These are phyloP conservation scores for Fusarium penzigii DNA, from an alignment of 2,329 filamentous ascomycete genomes.

Conservation along the genomic window DNA sequence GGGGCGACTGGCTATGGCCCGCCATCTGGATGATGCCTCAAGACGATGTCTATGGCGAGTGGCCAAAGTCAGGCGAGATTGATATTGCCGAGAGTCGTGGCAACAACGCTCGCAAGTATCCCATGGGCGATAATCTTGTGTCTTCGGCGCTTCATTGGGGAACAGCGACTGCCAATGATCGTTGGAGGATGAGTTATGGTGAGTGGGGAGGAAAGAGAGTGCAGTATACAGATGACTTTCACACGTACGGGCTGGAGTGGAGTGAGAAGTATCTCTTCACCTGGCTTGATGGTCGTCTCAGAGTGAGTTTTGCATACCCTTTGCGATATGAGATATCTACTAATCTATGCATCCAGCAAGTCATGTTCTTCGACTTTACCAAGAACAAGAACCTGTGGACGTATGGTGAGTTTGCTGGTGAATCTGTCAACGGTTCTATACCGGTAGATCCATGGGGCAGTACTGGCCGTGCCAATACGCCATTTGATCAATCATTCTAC, in stretches of 20 bases:
- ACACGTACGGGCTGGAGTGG: slow-evolving; percentile 55
- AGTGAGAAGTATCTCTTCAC: slow-evolving; percentile 52
- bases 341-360: slow-evolving; percentile 19
- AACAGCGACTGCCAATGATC: slow-evolving; percentile 28
- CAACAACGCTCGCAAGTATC: slow-evolving; percentile 39
- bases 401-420: slow-evolving; percentile 41
- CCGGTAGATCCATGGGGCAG: slow-evolving; percentile 46
- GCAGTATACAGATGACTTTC: slow-evolving; percentile 42
- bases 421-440: slow-evolving; percentile 41
- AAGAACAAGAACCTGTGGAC: slow-evolving; percentile 32
- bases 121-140: slow-evolving; percentile 39
- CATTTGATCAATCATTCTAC: slow-evolving; percentile 52
- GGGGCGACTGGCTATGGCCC: slow-evolving; percentile 58
- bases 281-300: slow-evolving; percentile 47
- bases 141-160: slow-evolving; percentile 49
- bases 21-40: slow-evolving; percentile 49
- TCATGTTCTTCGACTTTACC: slow-evolving; percentile 34
- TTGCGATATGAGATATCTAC: slow-evolving; percentile 9
- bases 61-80: slow-evolving; percentile 55
- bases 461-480: slow-evolving; percentile 40
- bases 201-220: slow-evolving; percentile 33
- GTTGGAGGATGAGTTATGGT: slow-evolving; percentile 33
- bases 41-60: slow-evolving; percentile 47
- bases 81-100: slow-evolving; percentile 53
- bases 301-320: slow-evolving; percentile 29